Evolutionary conservation across 148 eudicot species (phyloP).

Genomic region (Arbutus unedo): DNA sequence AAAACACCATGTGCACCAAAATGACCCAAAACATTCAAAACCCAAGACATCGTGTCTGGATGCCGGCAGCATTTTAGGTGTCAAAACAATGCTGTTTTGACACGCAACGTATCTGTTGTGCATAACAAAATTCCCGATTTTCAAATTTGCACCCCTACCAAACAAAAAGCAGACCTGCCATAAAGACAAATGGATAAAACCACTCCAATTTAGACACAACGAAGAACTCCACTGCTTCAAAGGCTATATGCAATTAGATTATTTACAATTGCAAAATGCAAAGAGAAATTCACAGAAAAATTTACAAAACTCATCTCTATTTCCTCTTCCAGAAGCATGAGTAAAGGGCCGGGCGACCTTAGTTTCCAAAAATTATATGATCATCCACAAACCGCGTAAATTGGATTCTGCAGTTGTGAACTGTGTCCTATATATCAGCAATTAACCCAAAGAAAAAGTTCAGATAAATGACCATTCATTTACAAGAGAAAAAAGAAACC

Average conservation of each 20-base stretch:
- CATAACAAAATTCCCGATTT: too few relatives aligned
- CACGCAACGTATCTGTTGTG: too few relatives aligned
- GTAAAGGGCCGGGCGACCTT: background rate
- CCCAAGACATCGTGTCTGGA: too few relatives aligned
- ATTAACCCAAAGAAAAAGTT: background rate
- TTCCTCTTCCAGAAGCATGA: background rate
- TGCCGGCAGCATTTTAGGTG: too few relatives aligned
- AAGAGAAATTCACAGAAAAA: background rate
- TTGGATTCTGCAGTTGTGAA: background rate
- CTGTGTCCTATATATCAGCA: background rate
- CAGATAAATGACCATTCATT: background rate
- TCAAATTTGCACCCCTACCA: background rate
- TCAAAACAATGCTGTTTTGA: too few relatives aligned
- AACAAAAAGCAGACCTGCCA: background rate
- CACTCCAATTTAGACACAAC: background rate
- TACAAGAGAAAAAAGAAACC: background rate
- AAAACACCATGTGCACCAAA: too few relatives aligned
- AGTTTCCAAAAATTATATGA: background rate
- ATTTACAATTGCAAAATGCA: background rate
- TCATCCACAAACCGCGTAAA: background rate
- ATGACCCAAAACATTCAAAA: too few relatives aligned
- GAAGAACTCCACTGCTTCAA: slow-evolving; percentile 8
- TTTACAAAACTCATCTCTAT: background rate
- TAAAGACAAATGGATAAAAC: too few relatives aligned
- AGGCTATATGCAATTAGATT: background rate